Evolutionary conservation across 495 filamentous ascomycete genomes (phyloP).

Genomic region (Peziza echinospora): DNA sequence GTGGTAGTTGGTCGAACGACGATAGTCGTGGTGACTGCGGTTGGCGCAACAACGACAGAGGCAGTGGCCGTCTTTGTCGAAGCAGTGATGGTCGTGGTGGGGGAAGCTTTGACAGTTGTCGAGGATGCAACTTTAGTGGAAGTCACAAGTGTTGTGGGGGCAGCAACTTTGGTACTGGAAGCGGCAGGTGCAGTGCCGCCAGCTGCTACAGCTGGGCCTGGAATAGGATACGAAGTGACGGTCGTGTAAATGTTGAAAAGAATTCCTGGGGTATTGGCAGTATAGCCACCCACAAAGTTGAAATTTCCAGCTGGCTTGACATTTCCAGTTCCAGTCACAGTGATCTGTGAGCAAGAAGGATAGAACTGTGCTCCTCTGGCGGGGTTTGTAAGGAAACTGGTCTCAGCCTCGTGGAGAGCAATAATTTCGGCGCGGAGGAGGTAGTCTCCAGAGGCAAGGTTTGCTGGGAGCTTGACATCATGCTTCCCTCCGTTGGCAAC

Average conservation of each 20-base stretch:
- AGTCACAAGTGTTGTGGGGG: neutral
- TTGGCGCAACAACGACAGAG: neutral
- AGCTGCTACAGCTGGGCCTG: slow-evolving; percentile 22
- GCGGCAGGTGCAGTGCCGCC: too few relatives aligned
- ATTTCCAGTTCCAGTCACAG: slow-evolving; percentile 23
- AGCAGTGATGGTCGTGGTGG: slow-evolving; percentile 20
- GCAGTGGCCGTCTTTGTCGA: neutral
- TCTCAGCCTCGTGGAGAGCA: slow-evolving; percentile 29
- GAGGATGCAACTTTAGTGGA: slow-evolving; percentile 20
- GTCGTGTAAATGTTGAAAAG: slow-evolving; percentile 27
- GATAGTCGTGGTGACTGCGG: neutral
- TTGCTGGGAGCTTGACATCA: slow-evolving; percentile 22
- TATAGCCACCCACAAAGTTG: slow-evolving; percentile 25
- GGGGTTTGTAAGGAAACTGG: slow-evolving; percentile 19
- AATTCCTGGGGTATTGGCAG: slow-evolving; percentile 27
- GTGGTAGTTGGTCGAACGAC: neutral
- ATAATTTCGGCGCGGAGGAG: slow-evolving; percentile 32
- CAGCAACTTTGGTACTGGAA: neutral
- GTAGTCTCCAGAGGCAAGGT: slow-evolving; percentile 27
- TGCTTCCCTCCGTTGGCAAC: slow-evolving; percentile 27
- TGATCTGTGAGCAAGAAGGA: slow-evolving; percentile 30
- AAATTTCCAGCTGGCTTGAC: slow-evolving; percentile 10
- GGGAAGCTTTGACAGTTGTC: slow-evolving; percentile 20
- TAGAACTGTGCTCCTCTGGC: slow-evolving; percentile 32
- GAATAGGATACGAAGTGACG: slow-evolving; percentile 22